A percentile compares a stretch with the other conserved stretches of the same genome.
Evolutionary conservation across 2,329 filamentous ascomycete species (phyloP).

Genomic region (Aspergillus puulaauensis): DNA sequence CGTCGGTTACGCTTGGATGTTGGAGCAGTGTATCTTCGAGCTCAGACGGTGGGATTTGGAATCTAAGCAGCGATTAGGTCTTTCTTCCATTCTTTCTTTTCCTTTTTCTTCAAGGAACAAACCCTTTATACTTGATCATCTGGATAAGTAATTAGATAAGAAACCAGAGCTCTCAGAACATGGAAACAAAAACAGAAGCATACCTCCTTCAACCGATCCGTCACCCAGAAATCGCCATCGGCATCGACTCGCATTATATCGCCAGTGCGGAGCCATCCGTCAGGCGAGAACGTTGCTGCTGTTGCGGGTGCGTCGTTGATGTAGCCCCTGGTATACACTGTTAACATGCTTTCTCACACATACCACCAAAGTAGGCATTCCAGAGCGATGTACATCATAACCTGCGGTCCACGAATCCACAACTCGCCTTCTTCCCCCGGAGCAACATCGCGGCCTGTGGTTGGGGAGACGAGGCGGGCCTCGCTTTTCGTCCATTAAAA

Average conservation of each 20-base stretch:
- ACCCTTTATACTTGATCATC: constrained; percentile 25
- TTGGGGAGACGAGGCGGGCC: constrained; percentile 19
- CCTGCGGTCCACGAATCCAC: constrained; percentile 18
- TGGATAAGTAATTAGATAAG: not conserved
- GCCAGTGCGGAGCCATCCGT: constrained; percentile 21
- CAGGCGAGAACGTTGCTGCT: constrained; percentile 11
- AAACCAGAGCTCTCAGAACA: not conserved
- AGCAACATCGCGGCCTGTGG: constrained; percentile 14
- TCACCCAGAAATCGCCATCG: constrained; percentile 20
- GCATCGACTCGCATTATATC: constrained; percentile 20
- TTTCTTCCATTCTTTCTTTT: too few relatives aligned
- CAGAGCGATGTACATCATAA: constrained; percentile 16
- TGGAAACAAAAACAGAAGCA: not conserved
- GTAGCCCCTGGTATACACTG: constrained; percentile 14
- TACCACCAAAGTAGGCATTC: not conserved
- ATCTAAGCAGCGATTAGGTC: not conserved
- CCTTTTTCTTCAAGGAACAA: not conserved
- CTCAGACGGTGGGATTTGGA: constrained; percentile 20
- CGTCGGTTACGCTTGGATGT: constrained; percentile 17
- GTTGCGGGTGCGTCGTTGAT: constrained; percentile 18
- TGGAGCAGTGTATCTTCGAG: constrained; percentile 13
- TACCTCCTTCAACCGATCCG: constrained; percentile 24
- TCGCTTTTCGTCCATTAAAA: constrained; percentile 7
- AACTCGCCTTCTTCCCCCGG: constrained; percentile 20
- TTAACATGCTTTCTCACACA: not conserved